Base-by-base conservation (phyloP, 345 rosid species). In the Hevea brasiliensis region DNA sequence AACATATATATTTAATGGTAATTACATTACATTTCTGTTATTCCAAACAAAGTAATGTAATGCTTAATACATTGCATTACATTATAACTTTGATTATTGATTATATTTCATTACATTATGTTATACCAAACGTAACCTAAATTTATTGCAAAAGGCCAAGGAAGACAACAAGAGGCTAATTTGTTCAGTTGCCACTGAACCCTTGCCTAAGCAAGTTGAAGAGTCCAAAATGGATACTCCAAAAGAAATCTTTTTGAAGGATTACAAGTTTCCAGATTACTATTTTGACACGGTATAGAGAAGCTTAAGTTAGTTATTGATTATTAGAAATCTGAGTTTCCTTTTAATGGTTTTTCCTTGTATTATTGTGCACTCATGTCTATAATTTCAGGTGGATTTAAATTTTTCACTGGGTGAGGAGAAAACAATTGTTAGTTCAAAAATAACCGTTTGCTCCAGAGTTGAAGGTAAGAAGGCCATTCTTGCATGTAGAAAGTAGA, bases 201-300 rank as follows among this genome's bases (percentile, higher is more conserved):
- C 90, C 63, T 71, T 81, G 67, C 89, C 86, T 21, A 89, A 92
- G 74, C 74, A 82, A 80, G 79, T 65, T 47, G 92, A 87, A 77
- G 93, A 89, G 79, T 77, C 93, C 26, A 80, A 84, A 72, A 96
- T 96, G 99, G 91, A 85, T 53, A 76, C 89, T 40, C 98, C 92
- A 6, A 93, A 91, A 79, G 98, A 93, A 81, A 88, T 96, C 42
- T 96, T 93, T 82, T 79, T 93, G 82, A 96, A 96, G 91, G 92
- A 93, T 79, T 93, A 96, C 83, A 89, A 88, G 61, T 85, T 84
- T 73, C 99, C 99, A 71, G 92, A 93, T 79, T 91, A 90, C 82
- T 96, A 90, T 80, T 96, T 96, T 75, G 97, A 90, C 63, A 78
- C 87, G 75, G 99, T 93, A 85, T 74, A 62, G 23, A 74, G 62